phyloP scores from a whole-genome alignment of 2,329 filamentous ascomycete species.

The Alternaria triticimaculans region DNA sequence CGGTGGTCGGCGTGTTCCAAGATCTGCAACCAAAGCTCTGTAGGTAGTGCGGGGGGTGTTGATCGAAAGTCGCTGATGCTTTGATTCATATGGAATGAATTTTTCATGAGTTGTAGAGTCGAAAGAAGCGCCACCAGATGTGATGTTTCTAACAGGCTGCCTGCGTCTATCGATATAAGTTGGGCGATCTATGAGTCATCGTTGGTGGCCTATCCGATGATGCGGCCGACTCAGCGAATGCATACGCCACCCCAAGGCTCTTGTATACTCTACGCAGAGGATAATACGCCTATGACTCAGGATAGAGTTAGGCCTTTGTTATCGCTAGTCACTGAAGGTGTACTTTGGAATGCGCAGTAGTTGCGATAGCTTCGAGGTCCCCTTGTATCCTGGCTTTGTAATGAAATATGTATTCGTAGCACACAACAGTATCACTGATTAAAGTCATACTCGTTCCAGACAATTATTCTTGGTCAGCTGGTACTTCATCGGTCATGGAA shows the following conservation, averaged over 20 bases:
- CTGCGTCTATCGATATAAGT: not conserved
- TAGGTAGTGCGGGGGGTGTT: constrained; percentile 6
- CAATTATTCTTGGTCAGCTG: not conserved
- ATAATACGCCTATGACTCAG: too few relatives aligned
- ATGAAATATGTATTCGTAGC: not conserved
- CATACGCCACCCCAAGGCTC: not conserved
- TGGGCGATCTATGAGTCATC: not conserved
- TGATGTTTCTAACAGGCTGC: not conserved
- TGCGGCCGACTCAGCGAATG: not conserved
- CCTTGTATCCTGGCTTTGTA: too few relatives aligned
- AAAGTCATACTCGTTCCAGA: not conserved
- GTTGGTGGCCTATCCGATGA: not conserved
- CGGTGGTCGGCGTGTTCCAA: constrained; percentile 8
- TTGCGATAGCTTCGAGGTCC: too few relatives aligned
- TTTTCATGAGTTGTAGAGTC: not conserved
- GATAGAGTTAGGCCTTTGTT: too few relatives aligned
- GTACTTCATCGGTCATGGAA: not conserved
- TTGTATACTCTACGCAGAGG: too few relatives aligned
- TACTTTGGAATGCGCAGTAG: too few relatives aligned
- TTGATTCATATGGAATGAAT: not conserved
- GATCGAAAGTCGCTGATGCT: not conserved
- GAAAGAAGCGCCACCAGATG: not conserved
- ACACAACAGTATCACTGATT: not conserved
- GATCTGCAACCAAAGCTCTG: constrained; percentile 29
- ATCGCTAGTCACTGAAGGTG: too few relatives aligned